Evolutionary conservation across 2,329 filamentous ascomycete species (phyloP).

Genomic region (Cordyceps militaris): DNA sequence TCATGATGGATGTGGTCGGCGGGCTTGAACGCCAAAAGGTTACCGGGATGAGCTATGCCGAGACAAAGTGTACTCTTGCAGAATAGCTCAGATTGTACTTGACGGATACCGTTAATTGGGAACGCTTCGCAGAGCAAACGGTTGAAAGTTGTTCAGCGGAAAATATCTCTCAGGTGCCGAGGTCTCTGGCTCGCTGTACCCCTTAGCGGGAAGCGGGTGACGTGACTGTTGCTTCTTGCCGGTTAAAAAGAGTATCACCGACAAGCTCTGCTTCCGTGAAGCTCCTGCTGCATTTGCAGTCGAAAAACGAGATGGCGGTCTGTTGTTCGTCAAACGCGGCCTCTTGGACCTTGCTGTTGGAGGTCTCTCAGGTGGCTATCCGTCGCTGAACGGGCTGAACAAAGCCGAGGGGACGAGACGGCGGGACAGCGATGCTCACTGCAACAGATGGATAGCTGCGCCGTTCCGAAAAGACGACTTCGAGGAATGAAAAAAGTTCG

Average conservation of each 20-base stretch:
- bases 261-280: neutral
- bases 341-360: neutral
- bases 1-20: neutral
- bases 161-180: slow-evolving; percentile 6
- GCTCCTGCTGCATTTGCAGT: neutral
- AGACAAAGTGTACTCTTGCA: neutral
- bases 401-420: neutral
- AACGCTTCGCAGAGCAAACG: neutral
- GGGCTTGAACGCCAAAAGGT: neutral
- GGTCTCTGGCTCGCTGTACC: neutral
- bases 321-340: neutral
- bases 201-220: neutral
- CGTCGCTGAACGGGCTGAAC: neutral
- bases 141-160: neutral
- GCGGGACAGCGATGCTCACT: neutral
- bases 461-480: neutral
- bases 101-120: neutral
- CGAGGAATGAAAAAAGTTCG: neutral
- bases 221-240: no score
- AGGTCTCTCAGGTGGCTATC: neutral
- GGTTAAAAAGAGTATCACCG: neutral
- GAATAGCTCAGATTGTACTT: neutral
- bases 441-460: neutral
- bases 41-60: neutral
- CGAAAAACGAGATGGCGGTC: neutral